phyloP scores from a whole-genome alignment of 139 green algal genomes.

The Edaphochlamys debaryana region DNA sequence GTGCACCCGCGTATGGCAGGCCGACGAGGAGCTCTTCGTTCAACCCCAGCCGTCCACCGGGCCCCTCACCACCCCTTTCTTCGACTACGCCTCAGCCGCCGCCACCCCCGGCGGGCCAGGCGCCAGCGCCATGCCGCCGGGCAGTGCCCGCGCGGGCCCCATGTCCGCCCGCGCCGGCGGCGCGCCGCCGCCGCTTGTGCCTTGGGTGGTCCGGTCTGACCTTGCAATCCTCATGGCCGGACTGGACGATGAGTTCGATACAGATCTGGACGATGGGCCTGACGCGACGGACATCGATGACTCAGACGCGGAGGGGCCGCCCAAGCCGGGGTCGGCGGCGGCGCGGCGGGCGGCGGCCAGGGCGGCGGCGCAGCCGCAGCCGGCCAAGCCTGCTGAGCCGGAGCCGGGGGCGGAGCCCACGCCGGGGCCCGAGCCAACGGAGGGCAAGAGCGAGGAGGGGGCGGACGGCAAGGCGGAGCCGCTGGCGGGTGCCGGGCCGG shows the following conservation, averaged over 20 bases:
- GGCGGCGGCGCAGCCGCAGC: not conserved
- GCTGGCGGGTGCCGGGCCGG: not conserved
- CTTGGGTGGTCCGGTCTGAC: not conserved
- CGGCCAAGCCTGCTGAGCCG: too few relatives aligned
- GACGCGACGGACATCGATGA: conserved; percentile 21
- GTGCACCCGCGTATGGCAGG: not conserved
- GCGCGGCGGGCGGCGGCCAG: not conserved
- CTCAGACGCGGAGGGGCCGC: not conserved
- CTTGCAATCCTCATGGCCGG: conserved; percentile 7
- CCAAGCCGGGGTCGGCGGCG: not conserved
- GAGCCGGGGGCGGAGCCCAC: not conserved
- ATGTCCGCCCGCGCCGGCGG: not conserved
- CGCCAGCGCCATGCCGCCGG: not conserved
- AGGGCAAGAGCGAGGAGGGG: too few relatives aligned
- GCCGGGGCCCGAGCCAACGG: too few relatives aligned
- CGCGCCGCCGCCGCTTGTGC: not conserved
- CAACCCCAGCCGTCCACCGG: not conserved
- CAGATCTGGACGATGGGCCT: conserved; percentile 21
- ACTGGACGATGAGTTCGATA: conserved; percentile 15
- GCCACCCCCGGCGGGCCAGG: too few relatives aligned
- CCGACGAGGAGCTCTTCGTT: not conserved
- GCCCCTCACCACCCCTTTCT: conserved; percentile 12
- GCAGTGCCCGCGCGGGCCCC: too few relatives aligned
- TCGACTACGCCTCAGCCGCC: not conserved
- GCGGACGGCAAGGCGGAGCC: not conserved